These are phyloP conservation scores for Ustilago sp. DNA, from an alignment of 1,284 basidiomycete species.

Conservation along the genomic window DNA sequence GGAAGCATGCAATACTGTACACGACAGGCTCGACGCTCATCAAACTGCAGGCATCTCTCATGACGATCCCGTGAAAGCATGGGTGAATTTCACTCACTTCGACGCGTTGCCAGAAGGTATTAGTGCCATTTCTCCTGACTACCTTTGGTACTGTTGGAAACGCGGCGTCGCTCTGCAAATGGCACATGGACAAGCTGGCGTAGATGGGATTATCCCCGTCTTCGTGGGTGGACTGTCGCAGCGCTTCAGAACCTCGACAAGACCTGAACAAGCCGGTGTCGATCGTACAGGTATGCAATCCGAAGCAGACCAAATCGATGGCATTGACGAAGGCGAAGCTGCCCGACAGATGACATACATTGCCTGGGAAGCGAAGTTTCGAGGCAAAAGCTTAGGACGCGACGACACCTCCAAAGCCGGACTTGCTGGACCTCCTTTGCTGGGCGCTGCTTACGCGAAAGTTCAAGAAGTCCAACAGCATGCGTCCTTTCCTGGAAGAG, in stretches of 20 bases:
- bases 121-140: conserved; percentile 6
- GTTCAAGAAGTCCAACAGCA: background rate
- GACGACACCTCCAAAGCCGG: background rate
- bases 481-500: background rate
- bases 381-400: background rate
- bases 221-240: conserved; percentile 8
- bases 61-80: no score
- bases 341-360: conserved; percentile 13
- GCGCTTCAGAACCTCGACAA: background rate
- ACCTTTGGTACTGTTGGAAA: conserved; percentile 31
- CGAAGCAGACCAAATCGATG: background rate
- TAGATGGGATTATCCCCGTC: conserved; percentile 27
- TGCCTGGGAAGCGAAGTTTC: conserved; percentile 13
- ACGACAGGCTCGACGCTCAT: no score
- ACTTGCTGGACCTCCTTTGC: background rate
- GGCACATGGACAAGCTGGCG: conserved; percentile 2
- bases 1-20: no score
- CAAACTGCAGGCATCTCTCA: no score
- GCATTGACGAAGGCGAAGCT: background rate
- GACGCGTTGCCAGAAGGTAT: background rate
- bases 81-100: no score
- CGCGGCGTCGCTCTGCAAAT: conserved; percentile 19
- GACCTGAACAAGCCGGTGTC: background rate
- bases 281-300: background rate
- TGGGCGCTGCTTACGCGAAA: background rate